Conservation (phyloP, 768 basidiomycete species). For the Tylopilus intermedius region DNA sequence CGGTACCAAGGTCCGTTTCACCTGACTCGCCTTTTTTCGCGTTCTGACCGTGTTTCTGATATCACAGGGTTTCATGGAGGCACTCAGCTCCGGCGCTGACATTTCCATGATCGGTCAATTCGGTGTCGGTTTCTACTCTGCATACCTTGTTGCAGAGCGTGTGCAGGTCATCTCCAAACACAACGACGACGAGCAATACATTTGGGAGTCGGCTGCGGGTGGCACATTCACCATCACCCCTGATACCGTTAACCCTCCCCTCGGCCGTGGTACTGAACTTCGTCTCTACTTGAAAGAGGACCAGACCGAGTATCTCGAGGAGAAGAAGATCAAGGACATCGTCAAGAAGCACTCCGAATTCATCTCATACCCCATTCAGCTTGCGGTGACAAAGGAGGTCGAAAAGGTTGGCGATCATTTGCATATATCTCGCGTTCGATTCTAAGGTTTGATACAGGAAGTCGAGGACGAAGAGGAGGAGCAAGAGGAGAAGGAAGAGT, state of each 20-base stretch:
- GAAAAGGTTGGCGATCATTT: slow-evolving; percentile 71
- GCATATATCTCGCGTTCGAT: not conserved
- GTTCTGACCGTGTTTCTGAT: slow-evolving; percentile 8
- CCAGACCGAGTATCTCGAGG: slow-evolving; percentile 97
- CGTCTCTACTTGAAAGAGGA: slow-evolving; percentile 96
- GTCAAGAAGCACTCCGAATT: slow-evolving; percentile 99
- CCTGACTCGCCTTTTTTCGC: not conserved
- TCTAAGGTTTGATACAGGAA: slow-evolving; percentile 47
- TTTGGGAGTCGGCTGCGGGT: slow-evolving; percentile 99
- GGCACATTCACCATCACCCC: slow-evolving; percentile 98
- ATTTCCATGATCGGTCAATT: slow-evolving; percentile 98
- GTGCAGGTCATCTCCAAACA: slow-evolving; percentile 99
- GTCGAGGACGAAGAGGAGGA: slow-evolving; percentile 82
- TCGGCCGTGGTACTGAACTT: slow-evolving; percentile 92
- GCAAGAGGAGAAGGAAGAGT: slow-evolving; percentile 68
- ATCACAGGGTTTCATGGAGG: slow-evolving; percentile 96
- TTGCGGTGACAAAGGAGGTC: slow-evolving; percentile 97
- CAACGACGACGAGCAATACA: slow-evolving; percentile 99
- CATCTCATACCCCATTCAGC: slow-evolving; percentile 99
- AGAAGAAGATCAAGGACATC: slow-evolving; percentile 98
- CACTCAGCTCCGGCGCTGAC: slow-evolving; percentile 82
- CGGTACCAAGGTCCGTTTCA: slow-evolving; percentile 68
- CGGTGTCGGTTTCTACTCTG: slow-evolving; percentile 99
- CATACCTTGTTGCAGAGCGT: slow-evolving; percentile 97
- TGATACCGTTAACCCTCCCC: slow-evolving; percentile 82